Evolutionary conservation across 495 filamentous ascomycete species (phyloP).

Genomic region (Aspergillus affinis): DNA sequence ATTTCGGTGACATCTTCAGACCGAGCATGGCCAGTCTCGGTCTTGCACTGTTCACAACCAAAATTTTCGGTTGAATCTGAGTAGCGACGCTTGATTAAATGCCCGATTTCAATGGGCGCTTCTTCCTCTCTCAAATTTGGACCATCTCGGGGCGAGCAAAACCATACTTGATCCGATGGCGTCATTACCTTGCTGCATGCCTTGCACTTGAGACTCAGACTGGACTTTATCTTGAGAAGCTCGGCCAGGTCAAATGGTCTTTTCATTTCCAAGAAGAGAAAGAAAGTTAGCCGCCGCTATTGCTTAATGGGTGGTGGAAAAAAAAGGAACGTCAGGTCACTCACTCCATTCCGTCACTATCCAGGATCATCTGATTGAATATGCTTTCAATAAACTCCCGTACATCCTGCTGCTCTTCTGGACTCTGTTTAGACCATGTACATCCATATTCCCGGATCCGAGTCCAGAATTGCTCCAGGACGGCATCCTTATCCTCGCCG

Average conservation of each 20-base stretch:
- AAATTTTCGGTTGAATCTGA: background rate
- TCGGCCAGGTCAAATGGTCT: background rate
- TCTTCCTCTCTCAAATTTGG: background rate
- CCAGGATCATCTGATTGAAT: constrained; percentile 11
- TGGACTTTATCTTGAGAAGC: background rate
- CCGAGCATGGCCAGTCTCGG: background rate
- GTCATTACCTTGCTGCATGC: background rate
- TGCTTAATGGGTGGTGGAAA: background rate
- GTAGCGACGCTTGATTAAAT: background rate
- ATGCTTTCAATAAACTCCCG: constrained; percentile 24
- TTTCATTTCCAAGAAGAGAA: no score
- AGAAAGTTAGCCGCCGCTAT: background rate
- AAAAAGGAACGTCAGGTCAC: background rate
- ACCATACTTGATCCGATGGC: background rate
- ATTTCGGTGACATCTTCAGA: constrained; percentile 1
- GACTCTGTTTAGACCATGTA: background rate
- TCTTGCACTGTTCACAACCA: constrained; percentile 6
- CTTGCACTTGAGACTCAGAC: background rate
- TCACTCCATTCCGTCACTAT: background rate
- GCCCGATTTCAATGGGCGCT: background rate
- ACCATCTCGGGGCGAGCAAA: background rate
- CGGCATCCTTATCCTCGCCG: background rate
- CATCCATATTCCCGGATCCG: background rate
- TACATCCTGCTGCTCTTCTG: constrained; percentile 25
- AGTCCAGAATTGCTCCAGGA: background rate